Conservation (phyloP, 2,329 filamentous ascomycete species). For the Sporothrix variecibatus region DNA sequence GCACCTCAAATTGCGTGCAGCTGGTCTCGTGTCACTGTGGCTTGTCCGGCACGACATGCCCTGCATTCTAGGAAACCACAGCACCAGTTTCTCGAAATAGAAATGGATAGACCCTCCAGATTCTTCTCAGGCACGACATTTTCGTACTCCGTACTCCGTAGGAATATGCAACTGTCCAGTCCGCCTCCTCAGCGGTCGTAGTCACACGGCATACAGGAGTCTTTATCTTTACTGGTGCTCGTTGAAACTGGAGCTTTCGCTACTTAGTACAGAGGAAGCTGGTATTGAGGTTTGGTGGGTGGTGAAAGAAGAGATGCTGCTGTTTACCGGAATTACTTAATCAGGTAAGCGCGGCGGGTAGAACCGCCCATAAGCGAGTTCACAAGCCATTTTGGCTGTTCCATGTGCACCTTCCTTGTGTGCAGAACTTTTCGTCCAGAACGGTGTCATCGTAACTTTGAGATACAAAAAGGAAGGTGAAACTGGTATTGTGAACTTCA, state of each 20-base stretch:
- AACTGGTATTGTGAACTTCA: no score
- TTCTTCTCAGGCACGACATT: not conserved
- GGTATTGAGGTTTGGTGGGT: not conserved
- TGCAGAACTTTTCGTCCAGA: no score
- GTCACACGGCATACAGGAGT: not conserved
- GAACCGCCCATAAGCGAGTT: not conserved
- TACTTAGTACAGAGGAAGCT: no score
- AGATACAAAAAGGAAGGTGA: not conserved
- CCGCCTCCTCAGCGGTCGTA: not conserved
- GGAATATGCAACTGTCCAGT: not conserved
- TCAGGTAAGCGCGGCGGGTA: not conserved
- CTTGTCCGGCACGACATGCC: not conserved
- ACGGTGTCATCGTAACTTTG: no score
- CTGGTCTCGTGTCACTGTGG: not conserved
- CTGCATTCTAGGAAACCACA: not conserved
- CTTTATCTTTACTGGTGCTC: not conserved
- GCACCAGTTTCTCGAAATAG: not conserved
- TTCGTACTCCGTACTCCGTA: not conserved
- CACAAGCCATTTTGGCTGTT: not conserved
- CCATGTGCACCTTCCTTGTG: not conserved
- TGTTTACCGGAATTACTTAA: not conserved
- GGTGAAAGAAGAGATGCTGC: no score
- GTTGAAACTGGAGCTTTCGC: no score
- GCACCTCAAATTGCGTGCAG: conserved; percentile 5
- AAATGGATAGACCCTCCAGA: no score